Conservation (phyloP, 176 grass and related monocot genomes). For the Cenchrus purpureus region DNA sequence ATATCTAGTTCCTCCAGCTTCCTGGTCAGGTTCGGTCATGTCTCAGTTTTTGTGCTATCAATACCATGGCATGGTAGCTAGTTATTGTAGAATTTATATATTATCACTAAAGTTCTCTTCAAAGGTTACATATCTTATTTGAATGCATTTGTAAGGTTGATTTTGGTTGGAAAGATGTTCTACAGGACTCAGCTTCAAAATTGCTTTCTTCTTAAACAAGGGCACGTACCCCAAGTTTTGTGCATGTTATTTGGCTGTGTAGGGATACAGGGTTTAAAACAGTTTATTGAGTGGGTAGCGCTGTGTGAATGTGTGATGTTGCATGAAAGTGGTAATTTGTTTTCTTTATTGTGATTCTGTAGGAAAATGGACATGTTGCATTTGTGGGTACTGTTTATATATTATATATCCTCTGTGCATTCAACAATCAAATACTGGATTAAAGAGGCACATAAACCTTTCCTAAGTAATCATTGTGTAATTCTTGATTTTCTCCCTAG, state of each 20-base stretch:
- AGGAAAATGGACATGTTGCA: background rate
- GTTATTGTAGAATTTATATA: background rate
- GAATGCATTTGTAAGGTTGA: background rate
- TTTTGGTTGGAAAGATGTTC: background rate
- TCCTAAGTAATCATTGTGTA: constrained; percentile 8
- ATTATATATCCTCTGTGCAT: background rate
- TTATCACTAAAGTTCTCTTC: background rate
- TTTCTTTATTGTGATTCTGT: background rate
- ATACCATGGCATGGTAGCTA: background rate
- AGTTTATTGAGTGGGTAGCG: background rate
- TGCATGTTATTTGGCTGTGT: background rate
- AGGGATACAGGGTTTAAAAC: background rate
- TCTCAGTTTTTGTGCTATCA: background rate
- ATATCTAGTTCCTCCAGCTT: background rate
- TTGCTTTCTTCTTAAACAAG: background rate
- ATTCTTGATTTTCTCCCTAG: background rate
- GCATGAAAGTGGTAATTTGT: background rate
- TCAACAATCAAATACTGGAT: background rate
- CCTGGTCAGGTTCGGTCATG: background rate
- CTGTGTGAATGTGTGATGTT: background rate
- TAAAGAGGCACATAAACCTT: background rate
- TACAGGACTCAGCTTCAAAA: background rate
- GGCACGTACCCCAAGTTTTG: background rate
- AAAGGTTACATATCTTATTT: background rate
- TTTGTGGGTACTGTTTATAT: background rate